Evolutionary conservation across 2,329 filamentous ascomycete genomes (phyloP).

Genomic region (Juglanconis sp.): DNA sequence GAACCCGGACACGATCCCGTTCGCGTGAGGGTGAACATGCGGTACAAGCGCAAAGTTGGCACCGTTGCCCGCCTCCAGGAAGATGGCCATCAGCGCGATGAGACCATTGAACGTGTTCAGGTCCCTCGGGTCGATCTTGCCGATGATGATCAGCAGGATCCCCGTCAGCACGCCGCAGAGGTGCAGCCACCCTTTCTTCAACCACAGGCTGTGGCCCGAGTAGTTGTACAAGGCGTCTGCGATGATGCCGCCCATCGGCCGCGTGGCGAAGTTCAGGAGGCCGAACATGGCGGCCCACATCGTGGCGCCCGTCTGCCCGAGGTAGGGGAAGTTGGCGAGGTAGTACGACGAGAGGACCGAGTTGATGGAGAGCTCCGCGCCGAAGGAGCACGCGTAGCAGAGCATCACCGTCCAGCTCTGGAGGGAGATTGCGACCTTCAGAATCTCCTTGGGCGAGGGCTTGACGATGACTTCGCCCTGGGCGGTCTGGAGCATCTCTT

Average conservation of each 20-base stretch:
- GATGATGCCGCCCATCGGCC: constrained; percentile 62
- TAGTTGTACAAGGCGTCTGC: constrained; percentile 48
- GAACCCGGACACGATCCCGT: constrained; percentile 73
- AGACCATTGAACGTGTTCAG: constrained; percentile 71
- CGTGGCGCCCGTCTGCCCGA: constrained; percentile 53
- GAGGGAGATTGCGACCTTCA: constrained; percentile 45
- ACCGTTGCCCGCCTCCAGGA: constrained; percentile 81
- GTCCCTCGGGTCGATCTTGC: constrained; percentile 59
- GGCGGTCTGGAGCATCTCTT: constrained; percentile 53
- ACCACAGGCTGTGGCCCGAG: constrained; percentile 35
- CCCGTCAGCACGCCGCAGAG: constrained; percentile 61
- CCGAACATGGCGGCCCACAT: constrained; percentile 72
- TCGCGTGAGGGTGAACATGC: constrained; percentile 79
- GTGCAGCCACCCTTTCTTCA: constrained; percentile 57
- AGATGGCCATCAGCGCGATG: constrained; percentile 73
- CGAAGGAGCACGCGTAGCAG: constrained; percentile 63
- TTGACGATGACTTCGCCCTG: constrained; percentile 51
- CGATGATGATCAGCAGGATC: constrained; percentile 58
- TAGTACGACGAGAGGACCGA: constrained; percentile 57
- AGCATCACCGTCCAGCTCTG: constrained; percentile 54
- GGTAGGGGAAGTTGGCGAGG: constrained; percentile 55
- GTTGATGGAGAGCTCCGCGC: constrained; percentile 62
- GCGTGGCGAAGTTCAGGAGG: constrained; percentile 66
- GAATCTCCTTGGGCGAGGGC: constrained; percentile 50
- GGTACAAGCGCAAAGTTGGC: constrained; percentile 84